phyloP scores from a whole-genome alignment of 2,329 filamentous ascomycete species.

The Microcyclosporella mali region DNA sequence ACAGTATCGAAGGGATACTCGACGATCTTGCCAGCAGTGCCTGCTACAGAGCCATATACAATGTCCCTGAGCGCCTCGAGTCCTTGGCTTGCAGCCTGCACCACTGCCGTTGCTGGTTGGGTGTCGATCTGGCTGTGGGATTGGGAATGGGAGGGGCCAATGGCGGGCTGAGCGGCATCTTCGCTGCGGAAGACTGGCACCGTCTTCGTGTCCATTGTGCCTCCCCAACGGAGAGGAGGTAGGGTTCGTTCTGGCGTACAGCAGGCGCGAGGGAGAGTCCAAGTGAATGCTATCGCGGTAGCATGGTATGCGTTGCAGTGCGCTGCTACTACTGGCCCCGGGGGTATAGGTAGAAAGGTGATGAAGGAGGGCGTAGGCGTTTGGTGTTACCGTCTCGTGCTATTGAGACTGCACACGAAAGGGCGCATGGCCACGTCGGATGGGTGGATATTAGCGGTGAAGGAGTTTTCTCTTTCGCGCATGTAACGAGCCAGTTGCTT shows the following conservation, averaged over 20 bases:
- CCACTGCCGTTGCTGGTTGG: slow-evolving; percentile 3
- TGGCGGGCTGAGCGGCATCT: no score
- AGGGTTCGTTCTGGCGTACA: slow-evolving; percentile 4
- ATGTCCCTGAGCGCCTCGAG: slow-evolving; percentile 78
- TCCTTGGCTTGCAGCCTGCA: slow-evolving; percentile 36
- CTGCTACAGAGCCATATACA: slow-evolving; percentile 81
- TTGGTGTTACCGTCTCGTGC: no score
- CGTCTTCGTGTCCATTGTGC: slow-evolving; percentile 16
- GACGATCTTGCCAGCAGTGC: slow-evolving; percentile 87
- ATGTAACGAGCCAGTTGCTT: no score
- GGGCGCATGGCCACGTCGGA: no score
- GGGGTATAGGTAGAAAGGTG: no score
- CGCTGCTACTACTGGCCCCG: no score
- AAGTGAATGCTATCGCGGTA: slow-evolving; percentile 29
- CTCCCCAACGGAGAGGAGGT: slow-evolving; percentile 6
- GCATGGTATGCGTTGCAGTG: slow-evolving; percentile 24
- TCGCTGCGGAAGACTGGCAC: slow-evolving; percentile 1
- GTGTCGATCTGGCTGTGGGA: slow-evolving; percentile 3
- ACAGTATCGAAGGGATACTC: slow-evolving; percentile 99
- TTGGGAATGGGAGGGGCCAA: slow-evolving; percentile 1
- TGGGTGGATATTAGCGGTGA: no score
- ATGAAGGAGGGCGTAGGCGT: no score
- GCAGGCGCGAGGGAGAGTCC: slow-evolving; percentile 7
- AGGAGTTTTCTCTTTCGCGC: no score
- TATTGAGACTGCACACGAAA: no score